Conservation (phyloP, 345 rosid genomes). For the Salix caprea region DNA sequence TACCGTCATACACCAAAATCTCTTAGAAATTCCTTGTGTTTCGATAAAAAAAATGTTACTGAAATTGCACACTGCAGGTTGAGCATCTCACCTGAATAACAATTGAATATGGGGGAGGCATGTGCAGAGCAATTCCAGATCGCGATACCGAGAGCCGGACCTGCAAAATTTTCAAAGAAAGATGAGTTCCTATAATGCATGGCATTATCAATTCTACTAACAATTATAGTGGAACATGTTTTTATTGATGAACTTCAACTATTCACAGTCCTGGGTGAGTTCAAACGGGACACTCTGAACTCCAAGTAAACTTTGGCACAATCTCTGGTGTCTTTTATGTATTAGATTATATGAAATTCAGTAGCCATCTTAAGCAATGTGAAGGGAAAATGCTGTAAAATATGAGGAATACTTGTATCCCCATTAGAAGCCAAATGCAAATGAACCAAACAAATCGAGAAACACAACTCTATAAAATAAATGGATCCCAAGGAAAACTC, state of each 20-base stretch:
- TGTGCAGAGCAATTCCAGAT: constrained; percentile 47
- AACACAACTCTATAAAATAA: background rate
- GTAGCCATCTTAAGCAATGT: background rate
- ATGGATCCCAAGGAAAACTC: background rate
- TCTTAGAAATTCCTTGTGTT: background rate
- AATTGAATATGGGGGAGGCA: constrained; percentile 96
- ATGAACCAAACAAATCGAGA: no score
- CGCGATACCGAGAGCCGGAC: constrained; percentile 55
- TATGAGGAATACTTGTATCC: no score
- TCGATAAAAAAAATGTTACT: background rate
- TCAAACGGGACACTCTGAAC: background rate
- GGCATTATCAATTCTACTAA: background rate
- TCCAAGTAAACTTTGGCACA: background rate
- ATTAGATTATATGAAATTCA: background rate
- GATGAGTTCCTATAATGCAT: background rate
- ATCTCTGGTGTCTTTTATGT: background rate
- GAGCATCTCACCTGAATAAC: constrained; percentile 68
- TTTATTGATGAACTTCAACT: background rate
- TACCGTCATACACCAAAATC: background rate
- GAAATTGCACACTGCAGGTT: background rate
- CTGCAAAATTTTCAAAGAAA: constrained; percentile 32
- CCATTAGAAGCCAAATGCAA: no score
- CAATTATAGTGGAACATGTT: background rate
- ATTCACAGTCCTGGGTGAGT: background rate
- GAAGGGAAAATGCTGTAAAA: background rate